phyloP scores from a whole-genome alignment of 1,284 basidiomycete genomes.

The Puccinia triticina region DNA sequence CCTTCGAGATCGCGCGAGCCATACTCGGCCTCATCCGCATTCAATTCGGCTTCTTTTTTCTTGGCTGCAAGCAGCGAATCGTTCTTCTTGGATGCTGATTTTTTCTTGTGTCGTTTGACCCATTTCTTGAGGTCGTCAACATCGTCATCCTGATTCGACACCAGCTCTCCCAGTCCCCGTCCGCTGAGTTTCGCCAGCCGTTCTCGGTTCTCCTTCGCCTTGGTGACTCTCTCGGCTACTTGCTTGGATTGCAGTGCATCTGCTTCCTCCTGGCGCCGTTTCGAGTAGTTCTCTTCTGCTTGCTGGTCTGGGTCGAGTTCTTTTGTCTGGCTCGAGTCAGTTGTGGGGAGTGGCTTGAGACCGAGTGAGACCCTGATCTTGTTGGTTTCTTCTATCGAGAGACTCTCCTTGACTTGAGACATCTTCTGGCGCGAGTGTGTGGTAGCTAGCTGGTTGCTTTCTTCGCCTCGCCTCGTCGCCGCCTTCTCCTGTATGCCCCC shows the following conservation, averaged over 20 bases:
- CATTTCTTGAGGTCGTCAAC: slow-evolving; percentile 79
- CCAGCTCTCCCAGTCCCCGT: slow-evolving; percentile 76
- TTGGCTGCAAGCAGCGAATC: slow-evolving; percentile 63
- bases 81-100: slow-evolving; percentile 63
- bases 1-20: slow-evolving; percentile 74
- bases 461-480: not conserved
- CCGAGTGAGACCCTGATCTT: slow-evolving; percentile 92
- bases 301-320: slow-evolving; percentile 60
- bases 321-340: slow-evolving; percentile 65
- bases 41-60: slow-evolving; percentile 77
- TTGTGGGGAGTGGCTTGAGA: slow-evolving; percentile 86
- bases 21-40: slow-evolving; percentile 70
- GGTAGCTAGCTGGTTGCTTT: not conserved
- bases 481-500: too few species aligned
- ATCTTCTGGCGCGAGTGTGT: not conserved
- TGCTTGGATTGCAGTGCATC: slow-evolving; percentile 16
- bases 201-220: slow-evolving; percentile 87
- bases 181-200: slow-evolving; percentile 87
- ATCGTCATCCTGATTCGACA: slow-evolving; percentile 67
- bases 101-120: slow-evolving; percentile 78
- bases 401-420: slow-evolving; percentile 67
- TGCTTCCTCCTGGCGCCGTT: slow-evolving; percentile 70
- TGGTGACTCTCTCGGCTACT: slow-evolving; percentile 59
- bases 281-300: slow-evolving; percentile 81
- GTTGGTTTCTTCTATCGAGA: slow-evolving; percentile 96